Percentiles rank a stretch among this genome's conserved stretches.
Evolutionary conservation across 1,284 basidiomycete species (phyloP).

Genomic region (Ustilago xerochloae): DNA sequence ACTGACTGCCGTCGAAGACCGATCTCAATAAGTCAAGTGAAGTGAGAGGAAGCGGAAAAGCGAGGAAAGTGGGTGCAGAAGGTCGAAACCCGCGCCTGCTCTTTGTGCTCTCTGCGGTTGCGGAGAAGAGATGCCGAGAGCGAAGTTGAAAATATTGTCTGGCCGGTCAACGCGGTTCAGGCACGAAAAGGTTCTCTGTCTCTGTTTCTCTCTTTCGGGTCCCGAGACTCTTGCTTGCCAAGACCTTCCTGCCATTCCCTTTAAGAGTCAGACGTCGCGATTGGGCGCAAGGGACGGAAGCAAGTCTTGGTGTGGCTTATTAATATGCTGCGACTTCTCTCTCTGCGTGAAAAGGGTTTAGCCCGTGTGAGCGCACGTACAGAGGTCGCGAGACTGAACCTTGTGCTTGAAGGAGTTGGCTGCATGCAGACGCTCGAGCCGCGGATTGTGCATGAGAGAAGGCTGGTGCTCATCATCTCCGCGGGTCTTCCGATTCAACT

Average conservation of each 20-base stretch:
- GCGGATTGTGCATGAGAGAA: background rate
- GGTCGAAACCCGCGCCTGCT: too few species aligned
- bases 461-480: too few species aligned
- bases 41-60: background rate
- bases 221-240: background rate
- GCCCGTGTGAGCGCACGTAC: background rate
- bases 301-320: background rate
- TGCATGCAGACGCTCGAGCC: constrained; percentile 4
- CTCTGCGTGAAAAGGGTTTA: background rate
- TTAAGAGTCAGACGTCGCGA: background rate
- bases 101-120: background rate
- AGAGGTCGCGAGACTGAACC: background rate
- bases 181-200: too few species aligned
- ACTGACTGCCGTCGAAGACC: constrained; percentile 3
- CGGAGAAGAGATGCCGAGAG: constrained; percentile 12
- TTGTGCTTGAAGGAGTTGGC: background rate
- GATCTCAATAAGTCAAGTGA: background rate
- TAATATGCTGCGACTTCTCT: background rate
- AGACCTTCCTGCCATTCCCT: background rate
- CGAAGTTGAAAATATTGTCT: background rate
- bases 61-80: too few species aligned
- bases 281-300: background rate
- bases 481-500: constrained; percentile 1
- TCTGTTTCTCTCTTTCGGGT: too few species aligned
- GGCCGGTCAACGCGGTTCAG: background rate